Percentiles rank a stretch among this genome's conserved stretches.
Evolutionary conservation across 306 rosid genomes (phyloP).

Genomic region (Vicia sativa): DNA sequence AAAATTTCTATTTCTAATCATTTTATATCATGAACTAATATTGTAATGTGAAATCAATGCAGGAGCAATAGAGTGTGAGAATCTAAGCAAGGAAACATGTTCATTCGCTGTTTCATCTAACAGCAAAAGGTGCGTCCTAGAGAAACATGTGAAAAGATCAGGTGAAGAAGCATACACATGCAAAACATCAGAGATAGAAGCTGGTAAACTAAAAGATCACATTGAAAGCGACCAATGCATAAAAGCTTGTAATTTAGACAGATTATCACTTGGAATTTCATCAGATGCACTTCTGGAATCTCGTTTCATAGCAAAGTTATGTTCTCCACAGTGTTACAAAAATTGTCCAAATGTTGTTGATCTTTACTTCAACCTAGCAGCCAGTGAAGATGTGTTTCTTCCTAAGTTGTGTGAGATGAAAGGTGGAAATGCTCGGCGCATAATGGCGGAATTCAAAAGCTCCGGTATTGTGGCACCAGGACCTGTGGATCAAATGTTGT

Average conservation of each 20-base stretch:
- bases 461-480: too few relatives aligned
- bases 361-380: conserved; percentile 84
- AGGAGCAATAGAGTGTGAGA: conserved; percentile 68
- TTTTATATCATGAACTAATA: neutral
- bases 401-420: conserved; percentile 70
- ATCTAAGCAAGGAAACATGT: conserved; percentile 55
- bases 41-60: neutral
- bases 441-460: too few relatives aligned
- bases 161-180: conserved; percentile 77
- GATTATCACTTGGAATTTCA: conserved; percentile 72
- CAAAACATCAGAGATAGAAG: conserved; percentile 71
- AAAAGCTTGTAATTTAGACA: conserved; percentile 71
- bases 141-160: conserved; percentile 62
- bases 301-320: conserved; percentile 59
- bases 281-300: conserved; percentile 76
- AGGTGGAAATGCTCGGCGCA: neutral
- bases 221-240: conserved; percentile 67
- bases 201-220: conserved; percentile 62
- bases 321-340: conserved; percentile 71
- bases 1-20: too few relatives aligned
- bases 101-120: conserved; percentile 71
- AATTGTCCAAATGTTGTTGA: conserved; percentile 75
- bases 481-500: too few relatives aligned
- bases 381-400: conserved; percentile 94
- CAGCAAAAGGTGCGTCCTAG: conserved; percentile 80